Base-by-base conservation (phyloP, 768 basidiomycete genomes). In the Agrocybe chaxingu region DNA sequence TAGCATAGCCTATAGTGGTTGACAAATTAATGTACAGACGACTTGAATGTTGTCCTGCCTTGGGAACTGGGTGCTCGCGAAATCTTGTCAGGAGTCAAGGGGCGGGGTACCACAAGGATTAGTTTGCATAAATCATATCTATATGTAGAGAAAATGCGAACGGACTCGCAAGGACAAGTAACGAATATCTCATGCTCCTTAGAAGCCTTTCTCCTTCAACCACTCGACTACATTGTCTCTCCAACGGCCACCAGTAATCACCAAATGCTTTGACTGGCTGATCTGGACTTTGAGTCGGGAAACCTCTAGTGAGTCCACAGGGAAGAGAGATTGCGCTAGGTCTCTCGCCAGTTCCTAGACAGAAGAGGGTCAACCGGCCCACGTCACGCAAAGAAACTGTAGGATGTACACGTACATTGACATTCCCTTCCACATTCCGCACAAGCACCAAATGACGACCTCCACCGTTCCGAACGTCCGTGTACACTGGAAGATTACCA, bases 401-500 rank as follows among this genome's bases (percentile, higher is more conserved):
- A 24, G 24, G 24, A 34, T 8, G 19, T 31, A 16, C 10, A 37
- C 29, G 55, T 61, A 87, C 89, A 50, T 73, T 66, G 52, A 70
- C 60, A 54, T 80, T 74, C 13, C 89, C 89, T 51, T 89, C 75
- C 7, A 92, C 71, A 66, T 89, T 86, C 46, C 83, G 78, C 50
- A 92, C 74, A 40, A 78, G 73, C 39, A 85, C 66, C 33, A 79
- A 69, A 53, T 80, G 70, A 48, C 81, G 78, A 3, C 82, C 78
- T 51, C 84, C 79, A 30, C 68, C 80, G 63, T 85, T 88, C 54
- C 85, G 81, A 40, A 87, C 62, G 63, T 90, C 85, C 29, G 85
- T 79, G 65, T 89, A 89, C 19, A 92, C 85, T 39, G 89, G 88
- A 30, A 91, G 74, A 42, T 78, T 77, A 31, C 86, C 85, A 44